Conservation (phyloP, 352 stramenopile genomes). For the Globisporangium alternatum region DNA sequence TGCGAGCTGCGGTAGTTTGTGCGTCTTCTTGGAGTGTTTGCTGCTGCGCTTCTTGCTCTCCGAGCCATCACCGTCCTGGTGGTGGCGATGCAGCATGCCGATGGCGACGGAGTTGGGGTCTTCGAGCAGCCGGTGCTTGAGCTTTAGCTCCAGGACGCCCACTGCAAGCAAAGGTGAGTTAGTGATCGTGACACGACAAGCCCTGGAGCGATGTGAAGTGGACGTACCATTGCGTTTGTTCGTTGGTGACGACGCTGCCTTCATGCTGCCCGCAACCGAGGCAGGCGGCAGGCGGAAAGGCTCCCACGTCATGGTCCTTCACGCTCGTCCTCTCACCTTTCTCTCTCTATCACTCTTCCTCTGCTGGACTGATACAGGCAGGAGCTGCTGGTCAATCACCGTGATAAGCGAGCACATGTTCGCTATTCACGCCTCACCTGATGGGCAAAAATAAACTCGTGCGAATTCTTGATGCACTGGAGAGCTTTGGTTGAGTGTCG, state of each 20-base stretch:
- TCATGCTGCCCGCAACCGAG: conserved; percentile 8
- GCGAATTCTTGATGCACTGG: not conserved
- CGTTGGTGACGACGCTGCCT: conserved; percentile 21
- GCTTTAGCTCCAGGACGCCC: conserved; percentile 64
- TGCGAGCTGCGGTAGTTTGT: conserved; percentile 22
- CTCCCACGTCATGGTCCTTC: conserved; percentile 25
- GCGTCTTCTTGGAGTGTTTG: conserved; percentile 35
- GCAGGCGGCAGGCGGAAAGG: conserved; percentile 14
- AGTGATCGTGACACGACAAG: not conserved
- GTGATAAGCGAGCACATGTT: not conserved
- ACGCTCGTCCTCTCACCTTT: not conserved
- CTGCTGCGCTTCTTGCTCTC: not conserved
- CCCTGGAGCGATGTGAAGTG: not conserved
- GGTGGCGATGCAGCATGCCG: conserved; percentile 25
- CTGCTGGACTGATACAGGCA: not conserved
- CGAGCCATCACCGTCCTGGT: not conserved
- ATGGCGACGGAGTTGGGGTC: conserved; percentile 51
- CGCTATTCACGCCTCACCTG: not conserved
- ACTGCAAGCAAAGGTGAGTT: conserved; percentile 20
- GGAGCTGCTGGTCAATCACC: not conserved
- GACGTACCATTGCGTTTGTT: conserved; percentile 55
- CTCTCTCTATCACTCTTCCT: not conserved
- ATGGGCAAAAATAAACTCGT: not conserved
- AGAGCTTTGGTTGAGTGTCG: not conserved
- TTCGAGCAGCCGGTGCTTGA: conserved; percentile 54